These are phyloP conservation scores for Teratosphaeria viscida DNA, from an alignment of 2,329 filamentous ascomycete genomes.

Conservation along the genomic window DNA sequence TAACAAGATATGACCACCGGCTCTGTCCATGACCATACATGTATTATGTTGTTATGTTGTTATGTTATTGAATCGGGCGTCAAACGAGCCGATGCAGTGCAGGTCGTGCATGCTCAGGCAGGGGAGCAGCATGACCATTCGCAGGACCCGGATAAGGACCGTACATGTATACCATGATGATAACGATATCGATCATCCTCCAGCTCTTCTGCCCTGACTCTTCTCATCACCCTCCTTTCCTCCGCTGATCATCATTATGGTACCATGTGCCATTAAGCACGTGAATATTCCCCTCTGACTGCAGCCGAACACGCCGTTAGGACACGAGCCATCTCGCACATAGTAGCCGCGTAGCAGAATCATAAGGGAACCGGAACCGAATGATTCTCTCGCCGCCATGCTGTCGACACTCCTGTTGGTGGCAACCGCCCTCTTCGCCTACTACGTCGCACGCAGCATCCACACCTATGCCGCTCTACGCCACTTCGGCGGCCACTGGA, in stretches of 20 bases:
- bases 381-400: too few species aligned
- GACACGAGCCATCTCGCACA: background rate
- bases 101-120: background rate
- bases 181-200: background rate
- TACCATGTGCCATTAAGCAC: background rate
- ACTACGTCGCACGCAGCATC: constrained; percentile 17
- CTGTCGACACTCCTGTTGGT: background rate
- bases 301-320: background rate
- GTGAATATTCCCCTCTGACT: background rate
- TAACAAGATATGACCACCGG: background rate
- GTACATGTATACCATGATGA: background rate
- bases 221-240: background rate
- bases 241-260: too few species aligned
- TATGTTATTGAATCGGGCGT: background rate
- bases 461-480: constrained; percentile 23
- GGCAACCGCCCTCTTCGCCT: constrained; percentile 14
- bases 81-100: background rate
- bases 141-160: background rate
- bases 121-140: background rate
- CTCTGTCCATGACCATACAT: background rate
- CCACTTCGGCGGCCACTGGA: constrained; percentile 30
- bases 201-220: background rate
- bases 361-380: constrained; percentile 4
- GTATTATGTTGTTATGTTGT: too few species aligned
- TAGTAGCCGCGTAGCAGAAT: background rate